Evolutionary conservation across 805 yeast genomes (phyloP).

Genomic region (Ogataea henricii): DNA sequence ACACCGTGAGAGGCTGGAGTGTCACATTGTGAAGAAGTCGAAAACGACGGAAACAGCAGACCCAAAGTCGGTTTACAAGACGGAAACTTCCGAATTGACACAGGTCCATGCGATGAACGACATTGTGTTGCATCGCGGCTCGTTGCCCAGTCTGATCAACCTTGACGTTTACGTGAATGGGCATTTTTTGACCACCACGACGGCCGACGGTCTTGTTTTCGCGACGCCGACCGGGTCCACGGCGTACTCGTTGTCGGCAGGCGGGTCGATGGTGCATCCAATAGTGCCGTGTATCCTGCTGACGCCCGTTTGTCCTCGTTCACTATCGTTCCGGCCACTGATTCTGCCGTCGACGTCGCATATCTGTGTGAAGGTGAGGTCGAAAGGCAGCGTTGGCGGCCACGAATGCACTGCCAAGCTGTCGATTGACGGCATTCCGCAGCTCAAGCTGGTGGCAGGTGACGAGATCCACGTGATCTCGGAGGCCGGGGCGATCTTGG

Average conservation of each 20-base stretch:
- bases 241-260: conserved; percentile 85
- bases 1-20: conserved; percentile 76
- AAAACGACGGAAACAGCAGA: conserved; percentile 6
- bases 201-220: conserved; percentile 86
- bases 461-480: conserved; percentile 76
- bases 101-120: conserved; percentile 89
- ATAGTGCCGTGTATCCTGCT: conserved; percentile 76
- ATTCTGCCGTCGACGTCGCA: conserved; percentile 78
- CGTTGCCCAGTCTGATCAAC: conserved; percentile 80
- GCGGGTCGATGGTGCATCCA: conserved; percentile 93
- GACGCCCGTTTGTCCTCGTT: conserved; percentile 91
- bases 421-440: conserved; percentile 83
- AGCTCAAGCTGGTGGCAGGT: conserved; percentile 65
- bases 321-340: conserved; percentile 86
- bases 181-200: conserved; percentile 81
- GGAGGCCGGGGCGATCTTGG: conserved; percentile 62
- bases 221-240: conserved; percentile 96
- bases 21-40: conserved; percentile 55
- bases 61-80: conserved; percentile 21
- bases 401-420: conserved; percentile 49
- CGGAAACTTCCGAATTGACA: conserved; percentile 17
- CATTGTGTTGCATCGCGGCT: conserved; percentile 83
- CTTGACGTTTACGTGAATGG: conserved; percentile 86
- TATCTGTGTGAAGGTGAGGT: conserved; percentile 60
- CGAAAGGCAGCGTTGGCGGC: conserved; percentile 37